A percentile compares a stretch with the other conserved stretches of the same genome.
These are phyloP conservation scores for Astrothelium macrocarpum DNA, from an alignment of 495 filamentous ascomycete genomes.

Conservation along the genomic window DNA sequence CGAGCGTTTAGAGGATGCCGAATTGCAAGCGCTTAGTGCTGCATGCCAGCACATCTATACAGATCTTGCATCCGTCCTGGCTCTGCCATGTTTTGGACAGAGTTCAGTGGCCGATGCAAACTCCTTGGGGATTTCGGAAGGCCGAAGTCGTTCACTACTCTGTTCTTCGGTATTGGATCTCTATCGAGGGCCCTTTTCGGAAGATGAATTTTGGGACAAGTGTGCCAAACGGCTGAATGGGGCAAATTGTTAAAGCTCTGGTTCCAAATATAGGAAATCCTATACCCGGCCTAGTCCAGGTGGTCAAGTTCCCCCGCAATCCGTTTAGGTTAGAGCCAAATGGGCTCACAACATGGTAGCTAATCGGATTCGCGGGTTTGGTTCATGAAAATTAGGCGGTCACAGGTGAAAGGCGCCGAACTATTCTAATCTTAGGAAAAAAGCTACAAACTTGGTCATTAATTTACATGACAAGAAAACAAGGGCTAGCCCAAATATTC, in stretches of 20 bases:
- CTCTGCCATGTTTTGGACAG: not conserved
- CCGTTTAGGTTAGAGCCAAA: too few relatives aligned
- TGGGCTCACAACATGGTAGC: too few relatives aligned
- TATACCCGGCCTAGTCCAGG: too few relatives aligned
- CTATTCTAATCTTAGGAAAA: too few relatives aligned
- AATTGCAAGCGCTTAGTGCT: not conserved
- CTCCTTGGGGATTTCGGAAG: not conserved
- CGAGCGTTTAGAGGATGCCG: not conserved
- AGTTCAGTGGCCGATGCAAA: not conserved
- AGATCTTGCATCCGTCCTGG: not conserved
- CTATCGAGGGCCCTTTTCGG: not conserved
- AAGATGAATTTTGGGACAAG: not conserved
- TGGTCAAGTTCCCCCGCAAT: too few relatives aligned
- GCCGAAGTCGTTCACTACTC: not conserved
- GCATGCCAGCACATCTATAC: not conserved
- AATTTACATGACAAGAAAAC: too few relatives aligned
- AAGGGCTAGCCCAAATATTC: constrained; percentile 40
- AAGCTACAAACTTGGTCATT: too few relatives aligned
- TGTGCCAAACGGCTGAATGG: not conserved
- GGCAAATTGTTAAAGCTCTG: not conserved
- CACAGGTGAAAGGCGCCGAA: too few relatives aligned
- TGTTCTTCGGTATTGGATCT: not conserved
- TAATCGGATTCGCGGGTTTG: too few relatives aligned
- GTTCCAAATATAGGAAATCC: not conserved
- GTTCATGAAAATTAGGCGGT: too few relatives aligned